These are phyloP conservation scores for Neofusicoccum laricinum DNA, from an alignment of 2,329 filamentous ascomycete species.

Conservation along the genomic window DNA sequence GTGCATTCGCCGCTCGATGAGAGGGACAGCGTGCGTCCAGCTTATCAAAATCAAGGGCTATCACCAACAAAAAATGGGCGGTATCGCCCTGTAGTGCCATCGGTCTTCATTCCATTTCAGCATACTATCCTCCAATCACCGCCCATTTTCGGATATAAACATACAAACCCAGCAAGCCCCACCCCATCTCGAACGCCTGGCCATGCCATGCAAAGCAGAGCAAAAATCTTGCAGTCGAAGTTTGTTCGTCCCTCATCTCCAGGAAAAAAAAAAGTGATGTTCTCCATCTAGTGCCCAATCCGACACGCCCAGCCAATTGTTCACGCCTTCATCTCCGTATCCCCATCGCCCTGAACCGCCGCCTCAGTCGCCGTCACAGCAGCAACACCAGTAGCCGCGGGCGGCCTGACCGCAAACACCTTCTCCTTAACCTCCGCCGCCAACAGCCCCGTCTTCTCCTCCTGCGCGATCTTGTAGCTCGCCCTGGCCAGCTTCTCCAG, in stretches of 20 bases:
- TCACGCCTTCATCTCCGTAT: conserved; percentile 17
- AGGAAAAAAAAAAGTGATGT: no score
- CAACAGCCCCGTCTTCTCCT: conserved; percentile 62
- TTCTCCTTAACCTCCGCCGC: conserved; percentile 62
- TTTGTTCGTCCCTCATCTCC: neutral
- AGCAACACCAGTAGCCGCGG: no score
- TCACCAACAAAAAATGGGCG: no score
- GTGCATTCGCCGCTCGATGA: no score
- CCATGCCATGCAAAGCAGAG: conserved; percentile 13
- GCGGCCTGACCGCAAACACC: conserved; percentile 45
- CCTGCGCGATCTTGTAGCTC: conserved; percentile 59
- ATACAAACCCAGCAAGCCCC: neutral
- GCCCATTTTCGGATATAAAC: conserved; percentile 3
- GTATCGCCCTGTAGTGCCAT: no score
- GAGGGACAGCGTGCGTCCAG: no score
- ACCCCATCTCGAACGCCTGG: conserved; percentile 9
- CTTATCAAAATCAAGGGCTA: no score
- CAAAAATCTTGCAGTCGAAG: neutral
- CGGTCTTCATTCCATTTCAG: no score
- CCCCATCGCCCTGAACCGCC: neutral
- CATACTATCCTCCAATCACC: neutral
- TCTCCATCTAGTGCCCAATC: neutral
- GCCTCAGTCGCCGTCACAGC: neutral
- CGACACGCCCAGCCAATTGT: no score
- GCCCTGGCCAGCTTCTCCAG: conserved; percentile 61